Evolutionary conservation across 1,139 yeast species (phyloP), one percentile per base, ranked within the genome.

Genomic region (Torulaspora globosa): DNA sequence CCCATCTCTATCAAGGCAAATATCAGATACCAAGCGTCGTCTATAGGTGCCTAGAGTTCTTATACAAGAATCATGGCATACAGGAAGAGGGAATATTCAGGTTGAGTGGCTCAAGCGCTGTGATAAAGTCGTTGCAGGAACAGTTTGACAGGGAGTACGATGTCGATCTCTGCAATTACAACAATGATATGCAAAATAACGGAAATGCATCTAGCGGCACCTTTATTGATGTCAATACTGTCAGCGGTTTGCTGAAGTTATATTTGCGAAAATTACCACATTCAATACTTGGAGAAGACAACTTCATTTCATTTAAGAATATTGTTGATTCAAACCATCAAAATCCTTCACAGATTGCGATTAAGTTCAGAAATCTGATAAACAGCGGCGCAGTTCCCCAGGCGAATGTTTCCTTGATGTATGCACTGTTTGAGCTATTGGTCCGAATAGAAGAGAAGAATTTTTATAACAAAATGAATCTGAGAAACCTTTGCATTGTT

Each of bases 61-160:
- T 92, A 41, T 74, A 77, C 44, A 75, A 72, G 39, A 76, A 82
- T 18, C 81, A 85, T 9, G 96, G 95, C 0, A 72, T 84, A 15
- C 78, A 78, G 52, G 95, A 88, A 64, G 96, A 90, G 62, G 98
- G 98, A 3, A 78, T 92, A 1, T 92, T 92, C 69, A 73, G 98
- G 52, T 71, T 90, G 47, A 87, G 94, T 65, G 98, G 98, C 2
- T 85, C 96, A 28, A 86, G 92, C 44, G 77, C 90, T 0, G 75
- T 83, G 39, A 87, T 92, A 21, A 77, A 86, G 48, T 77, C 74
- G 33, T 73, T 92, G 39, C 87, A 85, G 58, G 87, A 82, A 34
- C 73, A 71, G 40, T 92, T 89, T 65, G 81, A 80, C 58, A 64
- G 58, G 21, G 72, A 76, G 12, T 77, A 76, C 52, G 97, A 90